Evolutionary conservation across 306 rosid species (phyloP).

Genomic region (Prunus davidiana): DNA sequence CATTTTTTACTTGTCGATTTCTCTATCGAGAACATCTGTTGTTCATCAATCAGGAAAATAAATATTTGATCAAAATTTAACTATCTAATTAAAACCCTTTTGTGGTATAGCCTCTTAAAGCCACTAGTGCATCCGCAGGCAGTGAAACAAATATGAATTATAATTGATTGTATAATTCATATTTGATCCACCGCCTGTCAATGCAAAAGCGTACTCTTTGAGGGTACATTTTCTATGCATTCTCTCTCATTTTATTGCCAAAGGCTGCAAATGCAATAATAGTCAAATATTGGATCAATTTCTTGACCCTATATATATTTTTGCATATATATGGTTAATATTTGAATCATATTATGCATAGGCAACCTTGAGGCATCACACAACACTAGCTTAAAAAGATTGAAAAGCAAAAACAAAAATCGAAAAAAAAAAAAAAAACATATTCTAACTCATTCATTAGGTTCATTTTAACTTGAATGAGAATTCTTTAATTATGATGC

Average conservation of each 20-base stretch:
- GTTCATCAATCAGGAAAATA: slow-evolving; percentile 1
- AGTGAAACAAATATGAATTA: slow-evolving; percentile 59
- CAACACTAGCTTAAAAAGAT: not conserved
- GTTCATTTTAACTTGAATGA: not conserved
- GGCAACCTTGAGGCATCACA: not conserved
- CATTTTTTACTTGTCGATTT: slow-evolving; percentile 51
- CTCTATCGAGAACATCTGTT: slow-evolving; percentile 53
- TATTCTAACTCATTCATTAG: too few species aligned
- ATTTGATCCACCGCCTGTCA: slow-evolving; percentile 85
- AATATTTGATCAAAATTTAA: not conserved
- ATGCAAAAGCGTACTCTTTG: slow-evolving; percentile 34
- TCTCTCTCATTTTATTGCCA: not conserved
- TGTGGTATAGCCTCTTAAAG: slow-evolving; percentile 3
- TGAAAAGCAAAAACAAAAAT: too few species aligned
- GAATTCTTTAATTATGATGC: not conserved
- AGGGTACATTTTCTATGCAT: not conserved
- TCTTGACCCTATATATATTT: not conserved
- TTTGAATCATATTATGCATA: not conserved
- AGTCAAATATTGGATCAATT: slow-evolving; percentile 2
- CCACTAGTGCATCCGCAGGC: slow-evolving; percentile 38
- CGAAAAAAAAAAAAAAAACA: too few species aligned
- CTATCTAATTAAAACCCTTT: not conserved
- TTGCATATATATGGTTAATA: not conserved
- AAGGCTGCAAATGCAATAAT: not conserved
- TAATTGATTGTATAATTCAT: slow-evolving; percentile 39